These are phyloP conservation scores for Chlorella sp. DNA, from an alignment of 139 green algal species.

Conservation along the genomic window DNA sequence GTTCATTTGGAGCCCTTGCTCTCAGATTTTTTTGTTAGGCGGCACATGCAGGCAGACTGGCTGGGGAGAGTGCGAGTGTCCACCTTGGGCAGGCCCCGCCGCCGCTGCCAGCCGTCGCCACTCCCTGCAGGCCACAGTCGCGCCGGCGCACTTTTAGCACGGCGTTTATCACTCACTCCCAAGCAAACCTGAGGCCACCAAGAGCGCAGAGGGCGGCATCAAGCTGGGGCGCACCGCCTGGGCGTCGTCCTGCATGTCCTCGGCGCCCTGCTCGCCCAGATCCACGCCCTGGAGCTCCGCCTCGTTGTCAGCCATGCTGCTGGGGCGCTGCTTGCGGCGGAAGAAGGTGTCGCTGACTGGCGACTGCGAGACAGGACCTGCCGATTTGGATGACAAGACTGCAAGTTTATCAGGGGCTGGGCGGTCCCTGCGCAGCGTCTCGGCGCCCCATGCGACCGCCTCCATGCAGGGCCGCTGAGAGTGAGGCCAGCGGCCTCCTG, in stretches of 20 bases:
- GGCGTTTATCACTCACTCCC: no score
- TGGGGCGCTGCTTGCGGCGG: no score
- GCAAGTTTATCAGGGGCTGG: neutral
- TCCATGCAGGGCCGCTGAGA: no score
- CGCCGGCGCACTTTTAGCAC: no score
- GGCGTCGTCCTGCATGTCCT: constrained; percentile 24
- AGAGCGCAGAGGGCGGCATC: neutral
- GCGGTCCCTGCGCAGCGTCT: neutral
- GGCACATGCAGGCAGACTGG: neutral
- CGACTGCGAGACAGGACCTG: neutral
- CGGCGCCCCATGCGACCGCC: no score
- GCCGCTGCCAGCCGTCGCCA: neutral
- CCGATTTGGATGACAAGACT: neutral
- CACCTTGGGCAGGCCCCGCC: neutral
- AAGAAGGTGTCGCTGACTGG: no score
- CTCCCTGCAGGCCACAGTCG: neutral
- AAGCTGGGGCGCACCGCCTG: neutral
- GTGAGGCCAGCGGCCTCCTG: no score
- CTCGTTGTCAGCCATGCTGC: constrained; percentile 9
- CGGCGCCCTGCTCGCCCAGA: constrained; percentile 5
- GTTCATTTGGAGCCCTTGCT: neutral
- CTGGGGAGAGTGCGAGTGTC: neutral
- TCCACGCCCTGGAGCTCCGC: constrained; percentile 12
- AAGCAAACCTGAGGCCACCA: no score
- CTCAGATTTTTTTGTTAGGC: neutral